phyloP scores from a whole-genome alignment of 331 rosid species.

The Prunus yedoensis region DNA sequence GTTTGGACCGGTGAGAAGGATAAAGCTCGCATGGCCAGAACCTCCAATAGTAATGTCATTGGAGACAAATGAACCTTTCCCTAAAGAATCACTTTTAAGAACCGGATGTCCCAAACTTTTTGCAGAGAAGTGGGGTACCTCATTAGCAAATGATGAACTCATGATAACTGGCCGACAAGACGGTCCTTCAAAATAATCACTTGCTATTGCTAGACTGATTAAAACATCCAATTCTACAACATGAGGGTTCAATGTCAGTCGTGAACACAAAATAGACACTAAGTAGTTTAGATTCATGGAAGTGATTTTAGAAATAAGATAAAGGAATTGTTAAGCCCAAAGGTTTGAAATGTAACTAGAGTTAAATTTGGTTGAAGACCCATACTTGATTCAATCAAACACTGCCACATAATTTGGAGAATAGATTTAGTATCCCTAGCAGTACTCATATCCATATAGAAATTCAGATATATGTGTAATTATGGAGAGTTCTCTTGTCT shows the following conservation, averaged over 20 bases:
- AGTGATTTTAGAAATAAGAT: background rate
- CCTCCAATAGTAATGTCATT: conserved; percentile 81
- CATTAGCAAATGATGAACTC: conserved; percentile 43
- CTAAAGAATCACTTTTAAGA: conserved; percentile 82
- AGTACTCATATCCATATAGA: background rate
- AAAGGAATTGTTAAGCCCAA: background rate
- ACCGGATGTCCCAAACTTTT: conserved; percentile 87
- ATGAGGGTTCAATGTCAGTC: conserved; percentile 38
- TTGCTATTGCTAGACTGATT: conserved; percentile 79
- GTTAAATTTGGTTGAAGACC: background rate
- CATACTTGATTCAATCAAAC: background rate
- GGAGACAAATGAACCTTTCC: conserved; percentile 80
- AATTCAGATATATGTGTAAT: too few relatives aligned
- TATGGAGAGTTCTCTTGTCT: background rate
- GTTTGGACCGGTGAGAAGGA: conserved; percentile 95
- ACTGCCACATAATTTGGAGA: background rate
- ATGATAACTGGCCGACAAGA: conserved; percentile 67
- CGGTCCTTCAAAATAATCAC: conserved; percentile 83
- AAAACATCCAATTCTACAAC: conserved; percentile 90
- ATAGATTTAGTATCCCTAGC: background rate
- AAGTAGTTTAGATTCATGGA: background rate
- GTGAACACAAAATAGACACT: background rate
- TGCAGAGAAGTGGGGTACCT: conserved; percentile 66
- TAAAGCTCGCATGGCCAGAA: conserved; percentile 60
- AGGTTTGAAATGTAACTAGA: background rate